Base-by-base conservation (phyloP, 2,329 filamentous ascomycete species). In the Aspergillus luchuensis region DNA sequence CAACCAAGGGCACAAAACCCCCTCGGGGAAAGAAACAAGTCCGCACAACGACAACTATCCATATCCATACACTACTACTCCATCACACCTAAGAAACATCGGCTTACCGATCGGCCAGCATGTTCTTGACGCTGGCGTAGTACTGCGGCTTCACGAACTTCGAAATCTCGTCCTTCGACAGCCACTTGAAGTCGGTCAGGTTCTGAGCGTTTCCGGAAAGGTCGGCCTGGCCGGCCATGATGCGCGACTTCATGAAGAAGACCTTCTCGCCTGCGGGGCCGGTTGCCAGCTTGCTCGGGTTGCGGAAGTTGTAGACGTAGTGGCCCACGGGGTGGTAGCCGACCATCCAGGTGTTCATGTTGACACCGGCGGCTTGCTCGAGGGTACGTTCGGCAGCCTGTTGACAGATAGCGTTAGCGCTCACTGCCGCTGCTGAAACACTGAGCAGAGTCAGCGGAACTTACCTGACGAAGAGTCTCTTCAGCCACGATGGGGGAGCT, bases 331-430 rank as follows among this genome's bases (percentile, higher is more conserved):
- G 95, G 60, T 90, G 90, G 70, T 92, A 92, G 62, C 92, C 94
- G 55, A 99, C 91, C 68, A 98, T 87, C 93, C 95, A 99, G 58
- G 92, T 97, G 82, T 98, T 98, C 93, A 99, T 98, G 83, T 99
- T 96, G 63, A 91, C 80, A 60, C 95, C 95, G 8, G 89, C 92
- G 3, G 91, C 83, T 70, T 91, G 84, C 56, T 89, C 82, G 23
- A 98, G 83, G 57, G 92, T 87, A 62, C 92, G 86, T 73, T 92
- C 86, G 39, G 94, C 92, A 48, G 91, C 89, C 95, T 99, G 69
- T 63, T 38, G n/a, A 23, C 10, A 56, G 30, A 47, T 56, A 1
- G 38, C 17, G 7, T 65, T 61, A 58, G 60, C 43, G 47, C 28
- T 17, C 21, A 13, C 10, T 33, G 21, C 28, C 28, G 1, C 28